Evolutionary conservation across 2,329 filamentous ascomycete genomes (phyloP), one percentile per base, ranked within the genome.

Genomic region (Endoconidiophora polonica): DNA sequence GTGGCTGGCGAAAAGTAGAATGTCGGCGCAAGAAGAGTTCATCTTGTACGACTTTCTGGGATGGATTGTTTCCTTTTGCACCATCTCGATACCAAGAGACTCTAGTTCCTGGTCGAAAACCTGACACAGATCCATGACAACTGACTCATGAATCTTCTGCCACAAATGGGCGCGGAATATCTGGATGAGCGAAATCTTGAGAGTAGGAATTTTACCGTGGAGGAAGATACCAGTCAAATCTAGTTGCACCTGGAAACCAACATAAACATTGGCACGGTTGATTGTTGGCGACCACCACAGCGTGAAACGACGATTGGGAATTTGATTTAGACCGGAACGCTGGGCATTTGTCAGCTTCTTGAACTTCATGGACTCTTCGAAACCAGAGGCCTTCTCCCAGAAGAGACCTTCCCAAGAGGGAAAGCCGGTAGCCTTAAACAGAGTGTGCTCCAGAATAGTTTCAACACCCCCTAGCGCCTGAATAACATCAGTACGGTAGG

Each of bases 41-140:
- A 98, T 98, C 77, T 98, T 98, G 77, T 98, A 98, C 3, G 87
- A 95, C 68, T 98, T 98, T 77, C 91, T 78, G 48, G 91, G 91
- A 70, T 98, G 91, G 53, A 98, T 98, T 0, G 91, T 96, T 69
- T 98, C 91, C 66, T 98, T 98, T 63, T 98, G 91, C 3, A 96
- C 91, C 2, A 87, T 93, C 66, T 98, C 91, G 52, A 98, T 95
- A 36, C 88, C 88, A 3, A 98, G 72, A 29, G 91, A 87, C 64
- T 98, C 91, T 41, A 98, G 70, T 63, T 98, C 91, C 61, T 96
- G 90, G 57, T 98, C 91, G 58, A 98, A 94, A 12, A 98, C 91
- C 62, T 98, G 93, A 58, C 91, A 96, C 60, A 98, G 66, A 72
- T 98, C 91, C 91, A 98, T 98, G 33, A 95, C 90, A 0, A 96